phyloP scores from a whole-genome alignment of 1,284 basidiomycete genomes.

The Ustilago crameri region DNA sequence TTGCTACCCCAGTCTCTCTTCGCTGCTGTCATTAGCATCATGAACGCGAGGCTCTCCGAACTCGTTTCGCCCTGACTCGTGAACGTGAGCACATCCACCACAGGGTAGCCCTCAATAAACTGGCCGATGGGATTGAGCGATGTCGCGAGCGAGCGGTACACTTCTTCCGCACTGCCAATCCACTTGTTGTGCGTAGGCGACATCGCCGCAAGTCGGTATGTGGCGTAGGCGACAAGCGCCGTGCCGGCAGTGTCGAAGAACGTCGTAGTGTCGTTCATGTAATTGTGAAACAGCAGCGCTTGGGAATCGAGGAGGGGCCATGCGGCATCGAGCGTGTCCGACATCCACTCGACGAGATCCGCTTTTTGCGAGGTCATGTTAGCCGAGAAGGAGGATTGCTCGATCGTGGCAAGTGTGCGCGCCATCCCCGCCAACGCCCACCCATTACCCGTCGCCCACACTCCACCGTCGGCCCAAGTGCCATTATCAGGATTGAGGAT shows the following conservation, averaged over 20 bases:
- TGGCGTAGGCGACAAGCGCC: slow-evolving; percentile 59
- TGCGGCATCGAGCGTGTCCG: slow-evolving; percentile 79
- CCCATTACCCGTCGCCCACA: slow-evolving; percentile 79
- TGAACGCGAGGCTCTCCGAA: slow-evolving; percentile 59
- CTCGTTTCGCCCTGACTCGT: slow-evolving; percentile 47
- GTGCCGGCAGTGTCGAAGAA: slow-evolving; percentile 61
- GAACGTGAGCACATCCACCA: slow-evolving; percentile 61
- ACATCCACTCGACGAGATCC: slow-evolving; percentile 77
- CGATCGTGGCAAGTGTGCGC: slow-evolving; percentile 80
- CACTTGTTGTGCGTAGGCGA: slow-evolving; percentile 31
- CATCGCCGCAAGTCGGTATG: slow-evolving; percentile 61
- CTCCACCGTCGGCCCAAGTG: slow-evolving; percentile 69
- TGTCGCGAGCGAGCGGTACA: slow-evolving; percentile 52
- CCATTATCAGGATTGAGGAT: slow-evolving; percentile 46
- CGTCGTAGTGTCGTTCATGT: slow-evolving; percentile 49
- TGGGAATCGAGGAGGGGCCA: slow-evolving; percentile 72
- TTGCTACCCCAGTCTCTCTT: slow-evolving; percentile 56
- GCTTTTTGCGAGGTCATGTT: slow-evolving; percentile 73
- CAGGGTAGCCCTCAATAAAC: slow-evolving; percentile 42
- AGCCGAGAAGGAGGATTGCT: slow-evolving; percentile 73
- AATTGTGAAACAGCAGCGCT: slow-evolving; percentile 61
- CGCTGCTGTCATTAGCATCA: slow-evolving; percentile 59
- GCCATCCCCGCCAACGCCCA: slow-evolving; percentile 88
- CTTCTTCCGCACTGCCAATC: slow-evolving; percentile 44
- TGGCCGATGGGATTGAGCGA: slow-evolving; percentile 45